These are phyloP conservation scores for Eutypa lata DNA, from an alignment of 2,329 filamentous ascomycete species.

Conservation along the genomic window DNA sequence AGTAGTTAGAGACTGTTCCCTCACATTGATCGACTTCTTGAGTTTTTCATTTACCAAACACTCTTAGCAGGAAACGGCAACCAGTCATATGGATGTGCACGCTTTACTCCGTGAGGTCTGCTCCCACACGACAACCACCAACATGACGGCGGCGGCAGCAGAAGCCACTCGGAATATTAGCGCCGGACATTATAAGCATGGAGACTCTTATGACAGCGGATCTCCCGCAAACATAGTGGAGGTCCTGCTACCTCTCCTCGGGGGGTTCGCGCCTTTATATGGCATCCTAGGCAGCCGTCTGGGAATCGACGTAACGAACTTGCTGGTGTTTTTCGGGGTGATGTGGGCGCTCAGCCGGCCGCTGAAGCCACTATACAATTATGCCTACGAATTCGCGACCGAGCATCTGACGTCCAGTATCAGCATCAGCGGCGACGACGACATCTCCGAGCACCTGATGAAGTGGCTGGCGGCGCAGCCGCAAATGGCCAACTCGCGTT, in stretches of 20 bases:
- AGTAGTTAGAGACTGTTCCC: too few relatives aligned
- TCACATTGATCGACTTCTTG: too few relatives aligned
- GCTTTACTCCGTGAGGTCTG: conserved; percentile 12
- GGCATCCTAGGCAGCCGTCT: conserved; percentile 41
- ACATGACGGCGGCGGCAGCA: conserved; percentile 10
- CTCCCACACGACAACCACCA: conserved; percentile 13
- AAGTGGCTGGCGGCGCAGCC: conserved; percentile 55
- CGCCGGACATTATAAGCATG: too few relatives aligned
- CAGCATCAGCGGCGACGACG: conserved; percentile 52
- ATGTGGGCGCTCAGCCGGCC: conserved; percentile 45
- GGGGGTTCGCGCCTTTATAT: conserved; percentile 42
- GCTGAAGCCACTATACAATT: conserved; percentile 31
- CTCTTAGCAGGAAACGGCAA: too few relatives aligned
- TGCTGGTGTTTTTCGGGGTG: conserved; percentile 44
- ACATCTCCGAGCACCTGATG: conserved; percentile 58
- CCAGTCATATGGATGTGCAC: conserved; percentile 15
- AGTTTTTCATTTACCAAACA: too few relatives aligned
- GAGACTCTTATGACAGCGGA: too few relatives aligned
- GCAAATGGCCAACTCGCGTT: conserved; percentile 47
- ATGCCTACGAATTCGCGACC: conserved; percentile 35
- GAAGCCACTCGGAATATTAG: too few relatives aligned
- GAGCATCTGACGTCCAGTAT: conserved; percentile 50
- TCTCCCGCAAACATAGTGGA: conserved; percentile 27
- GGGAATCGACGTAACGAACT: conserved; percentile 46
- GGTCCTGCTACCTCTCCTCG: conserved; percentile 42